These are phyloP conservation scores for Tetrahymena elliotti DNA, from an alignment of 73 alveolate genomes.

Conservation along the genomic window DNA sequence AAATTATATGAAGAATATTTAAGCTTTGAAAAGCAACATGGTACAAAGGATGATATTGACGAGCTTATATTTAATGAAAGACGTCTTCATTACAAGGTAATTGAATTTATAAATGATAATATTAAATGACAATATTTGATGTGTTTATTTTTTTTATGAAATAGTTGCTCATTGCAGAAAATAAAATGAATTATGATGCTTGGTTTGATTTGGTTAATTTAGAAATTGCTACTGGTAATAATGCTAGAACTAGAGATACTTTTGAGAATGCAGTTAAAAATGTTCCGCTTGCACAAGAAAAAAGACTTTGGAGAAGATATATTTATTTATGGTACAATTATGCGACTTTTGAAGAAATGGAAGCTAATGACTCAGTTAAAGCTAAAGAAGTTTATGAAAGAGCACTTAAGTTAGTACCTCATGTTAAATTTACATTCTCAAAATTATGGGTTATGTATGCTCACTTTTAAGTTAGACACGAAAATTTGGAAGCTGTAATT, in stretches of 20 bases:
- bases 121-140: not conserved
- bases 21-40: constrained; percentile 95
- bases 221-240: constrained; percentile 30
- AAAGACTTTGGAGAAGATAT: constrained; percentile 29
- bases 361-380: constrained; percentile 56
- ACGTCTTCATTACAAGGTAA: constrained; percentile 53
- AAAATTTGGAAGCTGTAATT: constrained; percentile 51
- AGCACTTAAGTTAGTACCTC: constrained; percentile 76
- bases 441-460: constrained; percentile 89
- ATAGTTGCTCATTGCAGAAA: constrained; percentile 4
- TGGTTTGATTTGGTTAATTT: constrained; percentile 42
- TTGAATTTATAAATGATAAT: not conserved
- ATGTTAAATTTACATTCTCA: constrained; percentile 75
- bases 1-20: constrained; percentile 79
- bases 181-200: constrained; percentile 37
- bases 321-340: constrained; percentile 85
- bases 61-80: constrained; percentile 86
- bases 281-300: constrained; percentile 31
- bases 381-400: constrained; percentile 84
- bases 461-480: constrained; percentile 67
- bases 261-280: constrained; percentile 38
- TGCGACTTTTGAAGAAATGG: constrained; percentile 92
- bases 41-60: constrained; percentile 93
- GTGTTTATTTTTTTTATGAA: too few relatives aligned
- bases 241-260: constrained; percentile 28